Evolutionary conservation across 768 basidiomycete species (phyloP).

Genomic region (Cyclocybe aegerita): DNA sequence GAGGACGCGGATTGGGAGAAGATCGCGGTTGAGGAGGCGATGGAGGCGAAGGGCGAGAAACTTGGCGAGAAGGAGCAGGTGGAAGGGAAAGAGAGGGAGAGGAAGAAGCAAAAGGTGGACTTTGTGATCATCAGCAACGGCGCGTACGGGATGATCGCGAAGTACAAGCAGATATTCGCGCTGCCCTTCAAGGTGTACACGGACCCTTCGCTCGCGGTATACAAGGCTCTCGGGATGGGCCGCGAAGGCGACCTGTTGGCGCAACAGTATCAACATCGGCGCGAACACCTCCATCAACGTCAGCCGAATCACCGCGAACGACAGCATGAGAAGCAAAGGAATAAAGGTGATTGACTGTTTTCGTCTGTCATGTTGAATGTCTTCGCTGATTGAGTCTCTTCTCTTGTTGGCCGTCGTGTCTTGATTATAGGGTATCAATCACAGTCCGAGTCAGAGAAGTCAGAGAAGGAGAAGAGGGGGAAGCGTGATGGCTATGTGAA

Average conservation of each 20-base stretch:
- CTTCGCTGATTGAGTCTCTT: too few relatives aligned
- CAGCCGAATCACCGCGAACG: neutral
- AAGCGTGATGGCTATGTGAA: constrained; percentile 49
- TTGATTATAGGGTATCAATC: too few relatives aligned
- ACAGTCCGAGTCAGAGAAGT: constrained; percentile 7
- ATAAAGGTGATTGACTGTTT: constrained; percentile 3
- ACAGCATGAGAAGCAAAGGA: constrained; percentile 1
- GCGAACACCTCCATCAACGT: neutral
- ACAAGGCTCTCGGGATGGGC: constrained; percentile 75
- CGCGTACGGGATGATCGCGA: constrained; percentile 70
- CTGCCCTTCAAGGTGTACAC: constrained; percentile 77
- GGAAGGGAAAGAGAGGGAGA: too few relatives aligned
- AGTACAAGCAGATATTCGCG: constrained; percentile 76
- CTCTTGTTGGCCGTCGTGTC: too few relatives aligned
- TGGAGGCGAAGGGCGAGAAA: neutral
- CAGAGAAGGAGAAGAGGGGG: constrained; percentile 3
- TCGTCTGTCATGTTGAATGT: constrained; percentile 1
- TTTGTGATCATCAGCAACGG: constrained; percentile 81
- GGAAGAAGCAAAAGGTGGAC: constrained; percentile 39
- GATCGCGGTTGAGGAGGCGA: constrained; percentile 6
- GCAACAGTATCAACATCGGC: constrained; percentile 3
- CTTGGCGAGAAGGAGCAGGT: constrained; percentile 1
- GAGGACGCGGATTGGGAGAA: constrained; percentile 12
- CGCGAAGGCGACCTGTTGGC: constrained; percentile 18
- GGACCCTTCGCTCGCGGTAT: constrained; percentile 69